Evolutionary conservation across 176 grass and related monocot species (phyloP), one percentile per base, ranked within the genome.

Genomic region (Tillandsia fasciculata): DNA sequence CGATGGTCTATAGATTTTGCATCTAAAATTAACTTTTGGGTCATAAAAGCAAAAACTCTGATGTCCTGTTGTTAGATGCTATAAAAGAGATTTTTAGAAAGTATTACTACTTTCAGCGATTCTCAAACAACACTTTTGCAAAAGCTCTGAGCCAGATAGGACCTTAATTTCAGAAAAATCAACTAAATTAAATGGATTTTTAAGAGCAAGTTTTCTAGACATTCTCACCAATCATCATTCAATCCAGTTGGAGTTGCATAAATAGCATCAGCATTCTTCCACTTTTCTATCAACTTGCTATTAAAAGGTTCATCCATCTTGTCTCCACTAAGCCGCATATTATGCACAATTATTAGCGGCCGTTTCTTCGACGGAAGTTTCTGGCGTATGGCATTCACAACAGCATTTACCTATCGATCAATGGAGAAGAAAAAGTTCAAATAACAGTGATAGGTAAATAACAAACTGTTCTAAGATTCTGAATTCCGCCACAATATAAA

Each of bases 171-270:
- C 15, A 10, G 12, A n/a, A 28, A 56, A 26, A 3, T 15, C n/a
- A 10, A 26, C 10, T 10, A 78, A 72, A 70, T 18, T 72, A 28
- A 70, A 68, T 54, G 23, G 13, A 27, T 33, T 53, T 23, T 80
- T 72, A 51, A 66, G 22, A 74, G 33, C 7, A 23, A 61, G 49
- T 65, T 33, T 77, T 53, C 2, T 17, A 61, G 42, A 74, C 23
- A 49, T 11, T 28, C 84, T 79, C 79, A 91, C 88, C 88, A 91
- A 64, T 91, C 88, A 80, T 91, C 84, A 64, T 91, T 91, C 70
- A 84, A 88, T n/a, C 76, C 68, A 64, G 81, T 91, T 72, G 88
- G 88, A 33, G 88, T 91, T 68, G 77, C 78, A 80, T 88, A 91
- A 57, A 91, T 66, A 79, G 81, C 76, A 91, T 74, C 64, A 67